Conservation (phyloP, 1,284 basidiomycete genomes). For the Cryptococcus deneoformans region DNA sequence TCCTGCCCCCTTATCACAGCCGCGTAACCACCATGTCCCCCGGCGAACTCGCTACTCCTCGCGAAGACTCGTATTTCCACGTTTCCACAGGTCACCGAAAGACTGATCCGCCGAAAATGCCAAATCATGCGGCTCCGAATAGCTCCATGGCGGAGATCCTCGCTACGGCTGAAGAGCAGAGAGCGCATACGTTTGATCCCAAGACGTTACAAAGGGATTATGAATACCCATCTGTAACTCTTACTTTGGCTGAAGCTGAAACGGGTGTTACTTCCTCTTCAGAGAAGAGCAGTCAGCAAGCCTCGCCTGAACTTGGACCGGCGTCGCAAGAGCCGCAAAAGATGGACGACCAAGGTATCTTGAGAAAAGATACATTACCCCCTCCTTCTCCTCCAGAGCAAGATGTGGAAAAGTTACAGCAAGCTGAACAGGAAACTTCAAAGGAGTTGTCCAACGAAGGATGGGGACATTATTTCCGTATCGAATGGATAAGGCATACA, state of each 20-base stretch:
- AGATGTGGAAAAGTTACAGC: slow-evolving; percentile 6
- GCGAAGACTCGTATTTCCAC: slow-evolving; percentile 26
- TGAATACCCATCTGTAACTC: slow-evolving; percentile 19
- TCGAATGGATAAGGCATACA: slow-evolving; percentile 78
- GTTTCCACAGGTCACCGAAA: slow-evolving; percentile 14
- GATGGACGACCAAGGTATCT: slow-evolving; percentile 15
- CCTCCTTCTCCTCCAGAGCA: slow-evolving; percentile 2
- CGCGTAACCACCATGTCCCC: slow-evolving; percentile 33
- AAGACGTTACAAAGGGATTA: slow-evolving; percentile 23
- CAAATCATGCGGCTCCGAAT: slow-evolving; percentile 3
- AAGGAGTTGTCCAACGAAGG: slow-evolving; percentile 22
- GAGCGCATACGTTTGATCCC: slow-evolving; percentile 33
- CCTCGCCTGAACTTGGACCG: neutral
- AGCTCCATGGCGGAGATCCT: slow-evolving; percentile 12
- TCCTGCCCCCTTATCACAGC: slow-evolving; percentile 22
- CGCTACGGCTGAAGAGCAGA: slow-evolving; percentile 13
- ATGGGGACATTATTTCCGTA: slow-evolving; percentile 71
- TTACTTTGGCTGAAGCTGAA: slow-evolving; percentile 1
- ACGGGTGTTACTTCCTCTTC: neutral
- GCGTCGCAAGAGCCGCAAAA: slow-evolving; percentile 4
- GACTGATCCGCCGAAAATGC: slow-evolving; percentile 23
- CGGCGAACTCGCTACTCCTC: slow-evolving; percentile 31
- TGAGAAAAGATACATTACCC: slow-evolving; percentile 36
- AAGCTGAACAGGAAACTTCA: slow-evolving; percentile 8
- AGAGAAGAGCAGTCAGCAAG: neutral